phyloP scores from a whole-genome alignment of 2,329 filamentous ascomycete genomes.

The Tolypocladium ovalisporum region DNA sequence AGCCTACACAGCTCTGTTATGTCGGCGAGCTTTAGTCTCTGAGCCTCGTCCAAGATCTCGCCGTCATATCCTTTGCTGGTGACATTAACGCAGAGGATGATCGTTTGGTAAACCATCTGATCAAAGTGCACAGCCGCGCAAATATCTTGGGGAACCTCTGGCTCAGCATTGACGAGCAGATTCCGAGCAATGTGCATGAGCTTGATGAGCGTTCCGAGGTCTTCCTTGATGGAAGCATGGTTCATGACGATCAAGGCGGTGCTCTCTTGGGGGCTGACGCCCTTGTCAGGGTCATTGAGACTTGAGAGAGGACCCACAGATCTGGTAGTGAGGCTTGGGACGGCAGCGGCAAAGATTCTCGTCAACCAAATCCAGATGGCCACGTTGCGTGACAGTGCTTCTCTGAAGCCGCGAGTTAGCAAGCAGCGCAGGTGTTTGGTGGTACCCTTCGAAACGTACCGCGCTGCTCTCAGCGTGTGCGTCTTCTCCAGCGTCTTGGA shows the following conservation, averaged over 20 bases:
- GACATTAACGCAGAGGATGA: slow-evolving; percentile 55
- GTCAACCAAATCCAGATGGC: slow-evolving; percentile 56
- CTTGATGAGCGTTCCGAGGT: slow-evolving; percentile 53
- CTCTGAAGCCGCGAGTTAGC: slow-evolving; percentile 26
- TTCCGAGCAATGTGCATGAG: slow-evolving; percentile 57
- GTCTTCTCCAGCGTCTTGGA: slow-evolving; percentile 53
- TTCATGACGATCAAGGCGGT: slow-evolving; percentile 53
- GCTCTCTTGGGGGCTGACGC: slow-evolving; percentile 50
- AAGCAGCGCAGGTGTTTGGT: slow-evolving; percentile 1
- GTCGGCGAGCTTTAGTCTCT: slow-evolving; percentile 46
- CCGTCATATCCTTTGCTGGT: slow-evolving; percentile 58
- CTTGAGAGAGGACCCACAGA: slow-evolving; percentile 46
- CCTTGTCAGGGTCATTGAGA: slow-evolving; percentile 42
- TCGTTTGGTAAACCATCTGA: slow-evolving; percentile 54
- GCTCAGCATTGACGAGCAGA: slow-evolving; percentile 51
- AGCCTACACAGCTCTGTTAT: slow-evolving; percentile 53
- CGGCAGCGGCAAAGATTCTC: slow-evolving; percentile 48
- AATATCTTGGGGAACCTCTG: slow-evolving; percentile 54
- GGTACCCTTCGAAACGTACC: slow-evolving; percentile 26
- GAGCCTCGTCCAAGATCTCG: slow-evolving; percentile 48
- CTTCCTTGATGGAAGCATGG: slow-evolving; percentile 48
- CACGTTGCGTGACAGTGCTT: slow-evolving; percentile 50
- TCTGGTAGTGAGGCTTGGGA: slow-evolving; percentile 48
- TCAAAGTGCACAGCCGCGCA: slow-evolving; percentile 55
- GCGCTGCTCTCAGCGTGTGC: slow-evolving; percentile 47